phyloP scores from a whole-genome alignment of 2,329 filamentous ascomycete species.

The Sporothrix mexicana region DNA sequence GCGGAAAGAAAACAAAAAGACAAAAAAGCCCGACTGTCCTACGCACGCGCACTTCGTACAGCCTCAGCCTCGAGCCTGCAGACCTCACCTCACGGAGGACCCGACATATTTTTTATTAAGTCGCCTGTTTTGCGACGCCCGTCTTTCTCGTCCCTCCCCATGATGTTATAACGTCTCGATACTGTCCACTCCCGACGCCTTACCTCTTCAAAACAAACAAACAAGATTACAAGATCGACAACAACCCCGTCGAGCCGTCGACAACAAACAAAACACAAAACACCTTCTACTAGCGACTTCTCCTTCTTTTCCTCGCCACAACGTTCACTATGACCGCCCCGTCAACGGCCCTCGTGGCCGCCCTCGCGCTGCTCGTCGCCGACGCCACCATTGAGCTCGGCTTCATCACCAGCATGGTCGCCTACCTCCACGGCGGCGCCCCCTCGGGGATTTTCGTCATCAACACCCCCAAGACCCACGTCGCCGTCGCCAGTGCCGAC shows the following conservation, averaged over 20 bases:
- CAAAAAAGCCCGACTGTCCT: not conserved
- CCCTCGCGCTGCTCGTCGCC: conserved; percentile 45
- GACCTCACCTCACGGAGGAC: no score
- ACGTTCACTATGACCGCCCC: conserved; percentile 33
- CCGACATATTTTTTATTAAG: no score
- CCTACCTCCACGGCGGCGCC: conserved; percentile 45
- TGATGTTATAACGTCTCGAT: not conserved
- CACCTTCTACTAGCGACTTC: not conserved
- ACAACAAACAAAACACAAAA: not conserved
- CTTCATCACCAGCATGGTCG: conserved; percentile 49
- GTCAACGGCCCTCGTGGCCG: conserved; percentile 35
- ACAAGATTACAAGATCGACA: not conserved
- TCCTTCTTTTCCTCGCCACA: no score
- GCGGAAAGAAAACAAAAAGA: no score
- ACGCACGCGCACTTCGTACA: no score
- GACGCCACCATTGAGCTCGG: conserved; percentile 49
- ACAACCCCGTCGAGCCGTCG: no score
- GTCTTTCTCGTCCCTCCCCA: no score
- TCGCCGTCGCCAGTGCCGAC: not conserved
- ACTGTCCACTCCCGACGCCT: no score
- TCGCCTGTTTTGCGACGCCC: no score
- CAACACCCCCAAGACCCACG: conserved; percentile 33
- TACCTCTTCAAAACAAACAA: not conserved
- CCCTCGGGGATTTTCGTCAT: conserved; percentile 43
- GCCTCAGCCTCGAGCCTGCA: no score